A percentile compares a stretch with the other conserved stretches of the same genome.
These are phyloP conservation scores for Moniliophthora roreri DNA, from an alignment of 1,284 basidiomycete genomes.

Conservation along the genomic window DNA sequence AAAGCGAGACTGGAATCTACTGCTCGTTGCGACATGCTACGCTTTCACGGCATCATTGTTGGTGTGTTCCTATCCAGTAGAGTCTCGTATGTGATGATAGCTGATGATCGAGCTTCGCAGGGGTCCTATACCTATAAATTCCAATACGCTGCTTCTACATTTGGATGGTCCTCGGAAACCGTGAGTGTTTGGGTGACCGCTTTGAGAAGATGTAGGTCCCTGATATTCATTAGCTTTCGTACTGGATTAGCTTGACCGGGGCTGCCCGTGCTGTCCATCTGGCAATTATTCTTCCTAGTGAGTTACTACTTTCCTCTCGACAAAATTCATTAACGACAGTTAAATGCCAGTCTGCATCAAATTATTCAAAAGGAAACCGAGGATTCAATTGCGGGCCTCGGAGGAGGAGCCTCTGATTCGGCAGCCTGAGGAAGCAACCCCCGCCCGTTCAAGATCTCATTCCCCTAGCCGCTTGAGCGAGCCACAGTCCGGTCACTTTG, in stretches of 20 bases:
- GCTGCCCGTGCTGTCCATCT: constrained; percentile 60
- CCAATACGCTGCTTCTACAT: constrained; percentile 68
- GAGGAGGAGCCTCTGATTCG: constrained; percentile 6
- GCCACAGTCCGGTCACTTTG: constrained; percentile 51
- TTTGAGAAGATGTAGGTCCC: neutral
- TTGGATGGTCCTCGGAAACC: constrained; percentile 73
- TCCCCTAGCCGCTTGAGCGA: constrained; percentile 17
- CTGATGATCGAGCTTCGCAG: too few species aligned
- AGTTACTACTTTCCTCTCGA: constrained; percentile 18
- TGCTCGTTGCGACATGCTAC: constrained; percentile 54
- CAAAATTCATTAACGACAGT: constrained; percentile 4
- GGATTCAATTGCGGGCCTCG: constrained; percentile 28
- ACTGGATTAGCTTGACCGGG: constrained; percentile 70
- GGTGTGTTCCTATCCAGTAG: constrained; percentile 33
- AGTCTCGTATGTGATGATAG: too few species aligned
- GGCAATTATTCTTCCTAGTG: constrained; percentile 68
- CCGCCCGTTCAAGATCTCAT: constrained; percentile 8
- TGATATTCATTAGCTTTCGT: constrained; percentile 58
- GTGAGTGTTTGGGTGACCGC: constrained; percentile 38
- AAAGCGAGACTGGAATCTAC: constrained; percentile 70
- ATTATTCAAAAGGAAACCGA: constrained; percentile 42
- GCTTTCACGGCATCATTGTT: constrained; percentile 47
- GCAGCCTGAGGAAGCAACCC: constrained; percentile 10
- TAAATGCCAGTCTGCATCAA: constrained; percentile 56
- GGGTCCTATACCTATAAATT: constrained; percentile 64